A percentile compares a stretch with the other conserved stretches of the same genome.
phyloP scores from a whole-genome alignment of 805 yeast species.

The Komagataella kurtzmanii region DNA sequence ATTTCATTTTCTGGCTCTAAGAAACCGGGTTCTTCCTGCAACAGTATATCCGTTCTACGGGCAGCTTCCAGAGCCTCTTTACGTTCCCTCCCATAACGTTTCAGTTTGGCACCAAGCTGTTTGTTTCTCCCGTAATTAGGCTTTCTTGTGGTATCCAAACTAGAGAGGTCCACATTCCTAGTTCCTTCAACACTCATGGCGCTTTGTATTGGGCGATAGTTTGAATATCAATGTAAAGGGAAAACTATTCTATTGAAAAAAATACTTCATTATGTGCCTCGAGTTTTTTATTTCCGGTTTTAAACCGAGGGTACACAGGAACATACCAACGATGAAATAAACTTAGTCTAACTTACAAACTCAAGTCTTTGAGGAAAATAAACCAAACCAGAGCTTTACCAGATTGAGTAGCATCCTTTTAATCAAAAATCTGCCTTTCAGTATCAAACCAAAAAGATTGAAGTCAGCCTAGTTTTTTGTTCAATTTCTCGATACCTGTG shows the following conservation, averaged over 20 bases:
- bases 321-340: not conserved
- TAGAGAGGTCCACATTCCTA: not conserved
- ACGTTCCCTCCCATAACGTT: slow-evolving; percentile 56
- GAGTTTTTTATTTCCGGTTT: not conserved
- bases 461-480: not conserved
- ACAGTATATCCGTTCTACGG: slow-evolving; percentile 71
- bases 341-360: too few relatives aligned
- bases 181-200: not conserved
- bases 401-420: too few relatives aligned
- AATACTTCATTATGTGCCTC: not conserved
- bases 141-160: not conserved
- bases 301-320: not conserved
- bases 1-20: slow-evolving; percentile 80
- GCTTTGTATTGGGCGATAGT: not conserved
- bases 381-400: too few relatives aligned
- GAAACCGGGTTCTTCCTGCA: slow-evolving; percentile 76
- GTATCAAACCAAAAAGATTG: too few relatives aligned
- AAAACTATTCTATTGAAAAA: too few relatives aligned
- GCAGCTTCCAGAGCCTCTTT: slow-evolving; percentile 73
- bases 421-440: too few relatives aligned
- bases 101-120: slow-evolving; percentile 51
- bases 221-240: not conserved
- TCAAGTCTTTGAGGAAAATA: too few relatives aligned
- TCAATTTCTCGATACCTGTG: not conserved
- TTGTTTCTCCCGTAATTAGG: slow-evolving; percentile 31